Evolutionary conservation across 2,329 filamentous ascomycete species (phyloP).

Genomic region (Fusarium illudens): DNA sequence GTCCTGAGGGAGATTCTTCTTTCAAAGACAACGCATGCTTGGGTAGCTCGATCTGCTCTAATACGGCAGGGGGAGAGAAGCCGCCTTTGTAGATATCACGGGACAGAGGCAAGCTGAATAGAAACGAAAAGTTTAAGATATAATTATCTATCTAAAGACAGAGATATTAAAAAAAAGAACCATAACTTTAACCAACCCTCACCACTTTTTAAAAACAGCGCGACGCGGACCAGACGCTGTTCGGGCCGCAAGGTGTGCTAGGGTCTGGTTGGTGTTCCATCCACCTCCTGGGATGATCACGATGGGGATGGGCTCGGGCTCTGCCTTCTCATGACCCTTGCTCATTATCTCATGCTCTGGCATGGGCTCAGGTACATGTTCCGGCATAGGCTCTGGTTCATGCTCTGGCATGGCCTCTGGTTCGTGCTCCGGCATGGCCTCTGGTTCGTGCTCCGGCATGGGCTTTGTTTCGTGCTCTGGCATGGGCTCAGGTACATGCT

Average conservation of each 20-base stretch:
- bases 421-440: neutral
- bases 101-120: too few relatives aligned
- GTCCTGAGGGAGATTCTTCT: too few relatives aligned
- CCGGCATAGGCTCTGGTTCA: neutral
- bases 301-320: neutral
- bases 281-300: neutral
- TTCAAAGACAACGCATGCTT: too few relatives aligned
- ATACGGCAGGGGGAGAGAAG: too few relatives aligned
- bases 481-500: neutral
- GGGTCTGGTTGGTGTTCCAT: slow-evolving; percentile 3
- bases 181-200: neutral
- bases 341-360: too few relatives aligned
- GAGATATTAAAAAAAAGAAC: too few relatives aligned
- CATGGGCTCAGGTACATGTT: neutral
- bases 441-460: neutral
- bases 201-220: slow-evolving; percentile 21
- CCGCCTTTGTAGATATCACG: too few relatives aligned
- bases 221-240: slow-evolving; percentile 4
- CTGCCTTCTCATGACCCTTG: too few relatives aligned
- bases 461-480: neutral
- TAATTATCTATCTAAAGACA: too few relatives aligned
- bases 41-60: too few relatives aligned
- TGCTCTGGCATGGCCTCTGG: neutral
- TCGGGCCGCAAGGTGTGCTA: neutral
- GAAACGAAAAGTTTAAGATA: too few relatives aligned